Evolutionary conservation across 1,284 basidiomycete genomes (phyloP).

Genomic region (Melampsora abietis-canadensis): DNA sequence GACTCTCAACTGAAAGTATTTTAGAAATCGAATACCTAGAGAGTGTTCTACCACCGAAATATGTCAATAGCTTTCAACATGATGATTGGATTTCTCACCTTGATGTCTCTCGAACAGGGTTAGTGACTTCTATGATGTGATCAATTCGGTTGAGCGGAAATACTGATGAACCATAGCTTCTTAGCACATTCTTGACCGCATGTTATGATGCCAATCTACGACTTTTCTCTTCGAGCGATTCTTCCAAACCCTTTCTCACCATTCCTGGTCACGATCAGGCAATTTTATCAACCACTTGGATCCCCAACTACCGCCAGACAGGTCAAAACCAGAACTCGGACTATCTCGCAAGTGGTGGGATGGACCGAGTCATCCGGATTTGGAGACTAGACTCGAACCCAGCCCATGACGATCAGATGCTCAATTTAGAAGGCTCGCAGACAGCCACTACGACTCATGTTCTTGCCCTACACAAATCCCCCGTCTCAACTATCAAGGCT

Average conservation of each 20-base stretch:
- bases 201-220: slow-evolving; percentile 53
- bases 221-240: slow-evolving; percentile 46
- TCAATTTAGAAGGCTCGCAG: slow-evolving; percentile 56
- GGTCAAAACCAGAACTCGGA: neutral
- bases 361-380: slow-evolving; percentile 38
- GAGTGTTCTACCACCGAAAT: slow-evolving; percentile 82
- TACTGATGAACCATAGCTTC: slow-evolving; percentile 2
- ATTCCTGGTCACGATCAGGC: slow-evolving; percentile 44
- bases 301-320: neutral
- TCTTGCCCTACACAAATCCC: slow-evolving; percentile 62
- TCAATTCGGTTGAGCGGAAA: neutral
- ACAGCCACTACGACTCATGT: slow-evolving; percentile 62
- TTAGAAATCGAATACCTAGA: slow-evolving; percentile 86
- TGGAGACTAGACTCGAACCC: slow-evolving; percentile 33
- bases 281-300: slow-evolving; percentile 26
- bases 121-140: slow-evolving; percentile 51
- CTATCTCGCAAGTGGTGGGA: slow-evolving; percentile 20
- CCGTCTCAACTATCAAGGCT: slow-evolving; percentile 67
- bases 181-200: slow-evolving; percentile 52
- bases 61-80: slow-evolving; percentile 73
- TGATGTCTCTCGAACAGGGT: slow-evolving; percentile 68
- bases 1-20: slow-evolving; percentile 17
- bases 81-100: slow-evolving; percentile 93
- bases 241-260: slow-evolving; percentile 46
- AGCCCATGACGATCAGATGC: slow-evolving; percentile 45